Conservation (phyloP, 352 stramenopile genomes). For the Thalassiosira mediterranea region DNA sequence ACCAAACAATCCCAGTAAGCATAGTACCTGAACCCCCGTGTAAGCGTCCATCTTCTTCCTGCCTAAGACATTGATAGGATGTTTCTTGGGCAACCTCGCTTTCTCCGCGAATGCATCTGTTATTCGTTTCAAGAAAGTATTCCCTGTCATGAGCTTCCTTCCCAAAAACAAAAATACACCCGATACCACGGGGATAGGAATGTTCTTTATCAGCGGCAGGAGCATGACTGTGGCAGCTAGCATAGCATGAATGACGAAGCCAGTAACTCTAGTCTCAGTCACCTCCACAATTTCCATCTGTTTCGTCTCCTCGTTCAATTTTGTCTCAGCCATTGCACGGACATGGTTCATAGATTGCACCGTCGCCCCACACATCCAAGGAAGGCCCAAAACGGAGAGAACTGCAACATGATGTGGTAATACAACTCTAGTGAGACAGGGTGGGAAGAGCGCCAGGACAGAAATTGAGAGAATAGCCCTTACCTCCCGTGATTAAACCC, state of each 20-base stretch:
- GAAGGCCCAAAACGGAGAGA: slow-evolving; percentile 84
- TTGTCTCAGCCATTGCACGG: slow-evolving; percentile 78
- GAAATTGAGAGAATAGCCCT: slow-evolving; percentile 20
- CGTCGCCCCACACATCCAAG: slow-evolving; percentile 88
- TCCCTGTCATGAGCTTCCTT: slow-evolving; percentile 84
- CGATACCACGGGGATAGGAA: slow-evolving; percentile 87
- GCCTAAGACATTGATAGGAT: slow-evolving; percentile 75
- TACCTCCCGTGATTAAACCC: slow-evolving; percentile 82
- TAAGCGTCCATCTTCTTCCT: slow-evolving; percentile 76
- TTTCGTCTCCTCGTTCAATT: slow-evolving; percentile 74
- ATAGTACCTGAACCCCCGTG: slow-evolving; percentile 73
- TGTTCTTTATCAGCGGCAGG: slow-evolving; percentile 80
- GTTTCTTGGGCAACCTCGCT: slow-evolving; percentile 53
- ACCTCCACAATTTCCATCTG: slow-evolving; percentile 81
- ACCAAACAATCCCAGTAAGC: slow-evolving; percentile 81
- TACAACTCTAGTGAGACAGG: slow-evolving; percentile 11
- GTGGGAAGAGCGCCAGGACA: slow-evolving; percentile 5
- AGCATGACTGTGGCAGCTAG: slow-evolving; percentile 79
- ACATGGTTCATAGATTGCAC: slow-evolving; percentile 89
- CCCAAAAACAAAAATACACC: slow-evolving; percentile 89
- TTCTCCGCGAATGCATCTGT: slow-evolving; percentile 73
- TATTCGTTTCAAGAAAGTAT: slow-evolving; percentile 81
- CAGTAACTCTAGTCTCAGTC: slow-evolving; percentile 86
- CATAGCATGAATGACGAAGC: slow-evolving; percentile 85
- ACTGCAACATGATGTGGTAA: slow-evolving; percentile 26